Conservation (phyloP, 31 red algal species). For the Odonthalia washingtoniensis region DNA sequence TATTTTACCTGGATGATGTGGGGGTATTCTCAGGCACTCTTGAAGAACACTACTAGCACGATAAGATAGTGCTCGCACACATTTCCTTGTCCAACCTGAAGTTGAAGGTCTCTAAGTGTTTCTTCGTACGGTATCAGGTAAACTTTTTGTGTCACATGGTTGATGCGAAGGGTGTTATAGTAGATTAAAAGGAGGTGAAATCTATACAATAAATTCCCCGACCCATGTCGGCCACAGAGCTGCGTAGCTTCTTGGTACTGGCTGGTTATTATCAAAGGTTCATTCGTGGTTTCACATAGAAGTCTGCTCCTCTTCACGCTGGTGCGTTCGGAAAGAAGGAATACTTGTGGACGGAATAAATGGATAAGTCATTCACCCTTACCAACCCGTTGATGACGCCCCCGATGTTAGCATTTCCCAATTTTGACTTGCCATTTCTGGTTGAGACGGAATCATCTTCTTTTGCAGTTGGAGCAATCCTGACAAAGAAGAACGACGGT, state of each 20-base stretch:
- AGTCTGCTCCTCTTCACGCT: background rate
- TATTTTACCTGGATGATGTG: constrained; percentile 30
- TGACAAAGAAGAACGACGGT: background rate
- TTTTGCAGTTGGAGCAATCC: background rate
- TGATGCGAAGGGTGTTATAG: background rate
- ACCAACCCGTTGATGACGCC: background rate
- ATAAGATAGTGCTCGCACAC: background rate
- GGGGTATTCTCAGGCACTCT: background rate
- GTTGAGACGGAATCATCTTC: constrained; percentile 9
- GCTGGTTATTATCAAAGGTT: constrained; percentile 35
- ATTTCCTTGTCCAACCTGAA: background rate
- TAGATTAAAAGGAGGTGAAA: background rate
- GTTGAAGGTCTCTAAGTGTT: constrained; percentile 33
- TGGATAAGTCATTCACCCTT: background rate
- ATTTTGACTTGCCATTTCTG: background rate
- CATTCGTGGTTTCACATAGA: background rate
- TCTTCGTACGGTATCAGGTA: background rate
- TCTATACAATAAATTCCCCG: background rate
- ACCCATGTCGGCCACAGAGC: background rate
- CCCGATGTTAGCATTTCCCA: background rate
- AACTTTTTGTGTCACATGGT: constrained; percentile 28
- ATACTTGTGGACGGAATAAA: background rate
- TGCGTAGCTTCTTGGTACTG: constrained; percentile 16
- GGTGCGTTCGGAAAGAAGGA: background rate
- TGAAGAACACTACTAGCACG: background rate